Evolutionary conservation across 805 yeast genomes (phyloP).

Genomic region (Lipomyces spencermartinsiae): DNA sequence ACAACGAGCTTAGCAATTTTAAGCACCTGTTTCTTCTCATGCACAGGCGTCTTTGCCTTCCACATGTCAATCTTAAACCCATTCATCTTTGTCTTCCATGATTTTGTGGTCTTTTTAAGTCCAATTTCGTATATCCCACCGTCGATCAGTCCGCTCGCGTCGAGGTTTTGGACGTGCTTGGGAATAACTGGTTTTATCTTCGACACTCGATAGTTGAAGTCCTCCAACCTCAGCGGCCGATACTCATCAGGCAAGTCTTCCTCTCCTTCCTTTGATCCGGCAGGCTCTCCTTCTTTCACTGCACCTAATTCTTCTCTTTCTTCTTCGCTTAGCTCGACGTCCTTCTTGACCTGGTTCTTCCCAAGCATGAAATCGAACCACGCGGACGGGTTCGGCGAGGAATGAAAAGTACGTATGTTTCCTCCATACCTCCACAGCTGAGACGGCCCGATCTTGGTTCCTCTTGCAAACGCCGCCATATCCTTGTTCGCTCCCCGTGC

Average conservation of each 20-base stretch:
- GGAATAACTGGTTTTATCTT: conserved; percentile 10
- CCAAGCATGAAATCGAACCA: conserved; percentile 1
- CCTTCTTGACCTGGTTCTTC: conserved; percentile 10
- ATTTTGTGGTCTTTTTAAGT: conserved; percentile 6
- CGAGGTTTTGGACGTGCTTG: not conserved
- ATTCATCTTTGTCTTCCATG: conserved; percentile 11
- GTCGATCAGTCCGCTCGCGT: not conserved
- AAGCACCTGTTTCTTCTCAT: conserved; percentile 11
- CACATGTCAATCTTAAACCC: conserved; percentile 19
- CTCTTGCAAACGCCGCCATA: not conserved
- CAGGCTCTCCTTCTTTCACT: not conserved
- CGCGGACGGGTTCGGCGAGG: not conserved
- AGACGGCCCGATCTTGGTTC: not conserved
- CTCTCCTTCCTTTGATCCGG: conserved; percentile 1
- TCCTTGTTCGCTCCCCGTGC: not conserved
- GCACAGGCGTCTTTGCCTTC: conserved; percentile 21
- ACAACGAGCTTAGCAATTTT: conserved; percentile 23
- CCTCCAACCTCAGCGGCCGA: conserved; percentile 20
- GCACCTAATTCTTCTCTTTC: conserved; percentile 25
- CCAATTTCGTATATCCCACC: conserved; percentile 26
- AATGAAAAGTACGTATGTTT: not conserved
- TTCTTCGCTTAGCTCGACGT: conserved; percentile 20
- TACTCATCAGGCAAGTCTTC: conserved; percentile 14
- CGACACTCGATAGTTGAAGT: conserved; percentile 26
- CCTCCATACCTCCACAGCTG: not conserved